Conservation (phyloP, 352 stramenopile genomes). For the Phytophthora cryptogea region DNA sequence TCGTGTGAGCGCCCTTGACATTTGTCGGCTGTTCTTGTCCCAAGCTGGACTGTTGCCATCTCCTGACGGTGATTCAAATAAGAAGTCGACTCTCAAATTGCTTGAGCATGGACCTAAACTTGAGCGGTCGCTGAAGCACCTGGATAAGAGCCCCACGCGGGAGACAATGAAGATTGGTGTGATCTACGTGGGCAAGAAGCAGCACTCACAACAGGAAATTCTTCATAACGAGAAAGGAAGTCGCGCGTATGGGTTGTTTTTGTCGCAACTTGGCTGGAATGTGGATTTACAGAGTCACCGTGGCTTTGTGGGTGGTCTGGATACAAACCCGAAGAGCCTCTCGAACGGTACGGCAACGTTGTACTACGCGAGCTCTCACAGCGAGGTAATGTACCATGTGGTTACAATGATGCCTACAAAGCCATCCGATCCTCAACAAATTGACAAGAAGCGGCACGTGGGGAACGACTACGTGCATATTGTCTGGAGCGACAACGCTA, state of each 20-base stretch:
- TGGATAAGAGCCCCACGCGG: constrained; percentile 86
- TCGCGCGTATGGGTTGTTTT: constrained; percentile 65
- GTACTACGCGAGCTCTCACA: constrained; percentile 84
- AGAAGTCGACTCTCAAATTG: constrained; percentile 63
- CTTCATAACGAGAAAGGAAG: constrained; percentile 78
- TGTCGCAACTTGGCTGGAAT: constrained; percentile 81
- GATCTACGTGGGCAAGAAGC: constrained; percentile 80
- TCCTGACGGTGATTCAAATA: constrained; percentile 59
- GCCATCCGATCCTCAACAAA: constrained; percentile 76
- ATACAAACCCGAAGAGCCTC: constrained; percentile 81
- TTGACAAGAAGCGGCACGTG: constrained; percentile 90
- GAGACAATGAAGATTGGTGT: constrained; percentile 92
- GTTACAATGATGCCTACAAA: constrained; percentile 90
- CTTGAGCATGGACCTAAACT: constrained; percentile 78
- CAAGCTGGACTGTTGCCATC: constrained; percentile 71
- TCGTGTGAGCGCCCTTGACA: constrained; percentile 71
- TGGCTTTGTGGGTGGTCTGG: constrained; percentile 77
- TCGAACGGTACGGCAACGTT: constrained; percentile 74
- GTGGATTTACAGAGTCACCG: constrained; percentile 69
- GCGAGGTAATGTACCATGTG: constrained; percentile 88
- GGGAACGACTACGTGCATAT: constrained; percentile 90
- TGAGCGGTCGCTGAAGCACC: constrained; percentile 77
- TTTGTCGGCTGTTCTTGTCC: constrained; percentile 83
- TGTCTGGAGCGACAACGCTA: constrained; percentile 85
- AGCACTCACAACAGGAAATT: constrained; percentile 82